A percentile compares a stretch with the other conserved stretches of the same genome.
phyloP scores from a whole-genome alignment of 2,329 filamentous ascomycete genomes.

The Claviceps quebecensis region DNA sequence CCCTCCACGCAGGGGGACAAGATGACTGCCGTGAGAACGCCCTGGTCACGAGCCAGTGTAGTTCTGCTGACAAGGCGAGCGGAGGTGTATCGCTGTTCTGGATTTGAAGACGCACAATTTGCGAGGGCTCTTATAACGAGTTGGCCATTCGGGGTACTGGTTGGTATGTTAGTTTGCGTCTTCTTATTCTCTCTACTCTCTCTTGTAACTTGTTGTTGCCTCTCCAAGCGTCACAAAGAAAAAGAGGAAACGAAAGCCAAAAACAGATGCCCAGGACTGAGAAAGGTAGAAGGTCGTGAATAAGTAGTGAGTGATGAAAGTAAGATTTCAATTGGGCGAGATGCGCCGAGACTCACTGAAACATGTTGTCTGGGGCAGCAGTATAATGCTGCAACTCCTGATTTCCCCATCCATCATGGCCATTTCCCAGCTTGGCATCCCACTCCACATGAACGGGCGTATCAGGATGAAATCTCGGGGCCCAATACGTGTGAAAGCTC shows the following conservation, averaged over 20 bases:
- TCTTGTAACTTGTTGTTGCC: background rate
- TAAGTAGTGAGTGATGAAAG: no score
- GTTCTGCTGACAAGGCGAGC: constrained; percentile 40
- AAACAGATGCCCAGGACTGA: background rate
- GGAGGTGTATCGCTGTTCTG: constrained; percentile 34
- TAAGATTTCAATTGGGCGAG: background rate
- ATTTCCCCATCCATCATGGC: constrained; percentile 48
- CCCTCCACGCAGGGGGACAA: constrained; percentile 38
- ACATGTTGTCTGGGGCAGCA: constrained; percentile 32
- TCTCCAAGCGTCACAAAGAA: background rate
- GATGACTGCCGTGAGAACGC: constrained; percentile 37
- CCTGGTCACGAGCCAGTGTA: constrained; percentile 34
- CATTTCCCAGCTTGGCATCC: constrained; percentile 38
- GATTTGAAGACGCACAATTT: constrained; percentile 16
- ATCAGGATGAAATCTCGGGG: constrained; percentile 32
- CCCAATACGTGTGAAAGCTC: constrained; percentile 31
- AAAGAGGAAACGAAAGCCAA: background rate
- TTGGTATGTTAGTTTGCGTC: background rate
- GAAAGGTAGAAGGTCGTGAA: no score
- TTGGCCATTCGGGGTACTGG: constrained; percentile 30
- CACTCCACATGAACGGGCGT: constrained; percentile 36
- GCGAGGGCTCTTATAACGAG: constrained; percentile 39
- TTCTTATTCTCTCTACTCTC: background rate
- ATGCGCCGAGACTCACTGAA: constrained; percentile 25
- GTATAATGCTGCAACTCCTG: constrained; percentile 46